phyloP scores from a whole-genome alignment of 225 moss, liverwort and hornwort species.

The Bryum argenteum region DNA sequence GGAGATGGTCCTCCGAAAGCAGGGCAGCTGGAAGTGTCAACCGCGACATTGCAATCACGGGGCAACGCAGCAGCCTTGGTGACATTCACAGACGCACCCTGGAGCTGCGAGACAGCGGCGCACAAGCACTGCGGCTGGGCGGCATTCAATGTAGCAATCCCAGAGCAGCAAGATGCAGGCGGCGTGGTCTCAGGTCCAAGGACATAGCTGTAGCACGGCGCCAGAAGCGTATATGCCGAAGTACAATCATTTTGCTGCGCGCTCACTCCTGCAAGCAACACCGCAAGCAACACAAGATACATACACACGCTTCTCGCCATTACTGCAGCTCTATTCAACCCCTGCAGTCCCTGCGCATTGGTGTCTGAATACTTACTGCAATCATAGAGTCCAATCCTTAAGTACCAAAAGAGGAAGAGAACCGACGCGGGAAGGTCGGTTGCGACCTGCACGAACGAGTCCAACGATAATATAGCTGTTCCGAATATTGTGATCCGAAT shows the following conservation, averaged over 20 bases:
- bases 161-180: background rate
- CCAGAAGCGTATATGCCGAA: slow-evolving; percentile 8
- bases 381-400: too few relatives aligned
- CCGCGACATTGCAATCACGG: slow-evolving; percentile 5
- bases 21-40: slow-evolving; percentile 13
- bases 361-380: too few relatives aligned
- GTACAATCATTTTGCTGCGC: slow-evolving; percentile 21
- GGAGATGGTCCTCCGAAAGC: background rate
- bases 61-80: slow-evolving; percentile 32
- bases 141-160: background rate
- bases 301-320: slow-evolving; percentile 22
- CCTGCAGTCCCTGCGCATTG: background rate
- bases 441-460: background rate
- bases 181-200: background rate
- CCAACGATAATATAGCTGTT: background rate
- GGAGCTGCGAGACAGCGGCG: slow-evolving; percentile 29
- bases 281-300: background rate
- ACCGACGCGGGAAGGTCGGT: background rate
- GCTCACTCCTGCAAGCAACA: background rate
- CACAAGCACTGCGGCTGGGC: slow-evolving; percentile 35
- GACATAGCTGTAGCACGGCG: slow-evolving; percentile 37
- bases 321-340: background rate
- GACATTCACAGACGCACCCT: slow-evolving; percentile 6
- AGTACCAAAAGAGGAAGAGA: background rate
- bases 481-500: slow-evolving; percentile 18